phyloP scores from a whole-genome alignment of 768 basidiomycete genomes.

The Strobilomyces dryophilus region DNA sequence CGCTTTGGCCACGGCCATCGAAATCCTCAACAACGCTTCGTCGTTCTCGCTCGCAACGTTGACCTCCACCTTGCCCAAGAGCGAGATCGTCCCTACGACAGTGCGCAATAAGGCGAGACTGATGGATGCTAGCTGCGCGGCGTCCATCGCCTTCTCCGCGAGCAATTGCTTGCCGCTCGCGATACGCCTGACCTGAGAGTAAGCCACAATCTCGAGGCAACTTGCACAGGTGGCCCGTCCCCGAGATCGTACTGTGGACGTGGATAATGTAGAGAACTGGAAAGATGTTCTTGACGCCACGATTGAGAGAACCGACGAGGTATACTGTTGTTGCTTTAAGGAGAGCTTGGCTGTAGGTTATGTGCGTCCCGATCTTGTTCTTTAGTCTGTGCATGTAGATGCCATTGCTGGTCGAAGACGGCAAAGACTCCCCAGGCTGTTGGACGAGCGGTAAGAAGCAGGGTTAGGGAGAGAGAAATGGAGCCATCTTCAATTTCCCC shows the following conservation, averaged over 20 bases:
- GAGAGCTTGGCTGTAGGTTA: slow-evolving; percentile 72
- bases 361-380: slow-evolving; percentile 73
- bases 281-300: slow-evolving; percentile 64
- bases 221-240: slow-evolving; percentile 55
- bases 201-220: slow-evolving; percentile 65
- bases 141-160: slow-evolving; percentile 55
- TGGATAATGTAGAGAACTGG: slow-evolving; percentile 78
- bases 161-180: slow-evolving; percentile 48
- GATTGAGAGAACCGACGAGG: slow-evolving; percentile 52
- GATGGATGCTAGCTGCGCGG: slow-evolving; percentile 58
- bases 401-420: slow-evolving; percentile 54
- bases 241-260: slow-evolving; percentile 56
- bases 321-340: slow-evolving; percentile 57
- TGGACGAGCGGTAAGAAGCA: slow-evolving; percentile 54
- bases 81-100: slow-evolving; percentile 54
- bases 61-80: slow-evolving; percentile 64
- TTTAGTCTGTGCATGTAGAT: slow-evolving; percentile 71
- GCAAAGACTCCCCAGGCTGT: slow-evolving; percentile 35
- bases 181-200: slow-evolving; percentile 56
- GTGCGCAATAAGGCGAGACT: slow-evolving; percentile 61
- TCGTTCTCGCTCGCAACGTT: slow-evolving; percentile 48
- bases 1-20: slow-evolving; percentile 69
- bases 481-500: slow-evolving; percentile 54
- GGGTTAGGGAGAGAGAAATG: slow-evolving; percentile 65
- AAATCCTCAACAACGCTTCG: slow-evolving; percentile 48